Conservation (phyloP, 2,329 filamentous ascomycete genomes). For the Dothideomycetes sp. region DNA sequence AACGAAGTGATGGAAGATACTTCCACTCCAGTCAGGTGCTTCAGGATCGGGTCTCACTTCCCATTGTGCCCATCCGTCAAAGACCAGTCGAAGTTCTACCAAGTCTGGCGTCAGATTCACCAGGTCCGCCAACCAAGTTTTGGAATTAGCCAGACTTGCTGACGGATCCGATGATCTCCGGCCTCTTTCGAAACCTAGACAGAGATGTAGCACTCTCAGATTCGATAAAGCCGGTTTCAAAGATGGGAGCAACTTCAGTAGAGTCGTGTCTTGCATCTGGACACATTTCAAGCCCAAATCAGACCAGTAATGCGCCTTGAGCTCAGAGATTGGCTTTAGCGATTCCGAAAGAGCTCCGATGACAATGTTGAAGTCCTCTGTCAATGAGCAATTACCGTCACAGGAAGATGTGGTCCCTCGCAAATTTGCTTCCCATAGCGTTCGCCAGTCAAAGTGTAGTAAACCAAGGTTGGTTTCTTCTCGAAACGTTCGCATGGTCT, state of each 20-base stretch:
- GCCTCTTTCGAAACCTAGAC: neutral
- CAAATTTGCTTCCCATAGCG: neutral
- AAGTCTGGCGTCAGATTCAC: neutral
- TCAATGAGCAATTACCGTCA: neutral
- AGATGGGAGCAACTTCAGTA: neutral
- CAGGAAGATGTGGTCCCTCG: neutral
- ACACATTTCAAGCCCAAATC: neutral
- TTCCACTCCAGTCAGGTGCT: neutral
- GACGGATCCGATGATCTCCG: neutral
- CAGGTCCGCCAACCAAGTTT: neutral
- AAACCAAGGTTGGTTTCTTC: neutral
- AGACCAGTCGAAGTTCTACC: neutral
- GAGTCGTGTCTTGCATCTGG: neutral
- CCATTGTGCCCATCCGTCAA: neutral
- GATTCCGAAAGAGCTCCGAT: neutral
- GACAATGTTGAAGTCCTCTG: neutral
- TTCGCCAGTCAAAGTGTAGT: neutral
- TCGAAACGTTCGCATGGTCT: neutral
- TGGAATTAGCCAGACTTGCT: neutral
- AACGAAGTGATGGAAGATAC: neutral
- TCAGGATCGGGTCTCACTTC: neutral
- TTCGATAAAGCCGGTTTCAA: neutral
- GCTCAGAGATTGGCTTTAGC: neutral
- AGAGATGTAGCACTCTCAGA: neutral
- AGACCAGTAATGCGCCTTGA: neutral